A percentile compares a stretch with the other conserved stretches of the same genome.
Evolutionary conservation across 2,329 filamentous ascomycete genomes (phyloP).

Genomic region (Sporothrix curviconia): DNA sequence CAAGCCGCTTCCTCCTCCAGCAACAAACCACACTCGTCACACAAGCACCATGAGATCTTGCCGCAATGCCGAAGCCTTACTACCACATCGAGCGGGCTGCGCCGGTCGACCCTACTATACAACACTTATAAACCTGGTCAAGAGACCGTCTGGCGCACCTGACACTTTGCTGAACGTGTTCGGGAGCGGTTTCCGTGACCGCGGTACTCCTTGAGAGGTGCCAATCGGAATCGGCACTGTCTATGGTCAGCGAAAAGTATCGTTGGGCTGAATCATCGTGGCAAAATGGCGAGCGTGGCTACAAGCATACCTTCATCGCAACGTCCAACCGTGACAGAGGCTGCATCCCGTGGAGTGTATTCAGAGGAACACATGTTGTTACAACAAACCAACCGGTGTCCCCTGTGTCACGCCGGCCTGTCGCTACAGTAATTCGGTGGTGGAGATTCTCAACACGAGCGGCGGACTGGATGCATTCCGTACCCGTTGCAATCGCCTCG

Average conservation of each 20-base stretch:
- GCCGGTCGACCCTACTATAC: constrained; percentile 84
- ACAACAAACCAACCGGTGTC: constrained; percentile 86
- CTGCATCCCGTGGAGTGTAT: constrained; percentile 74
- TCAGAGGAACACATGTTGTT: constrained; percentile 90
- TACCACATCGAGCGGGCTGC: constrained; percentile 77
- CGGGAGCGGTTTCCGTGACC: constrained; percentile 82
- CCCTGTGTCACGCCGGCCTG: constrained; percentile 95
- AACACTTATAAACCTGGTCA: constrained; percentile 94
- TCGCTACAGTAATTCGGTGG: constrained; percentile 89
- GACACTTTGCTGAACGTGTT: constrained; percentile 82
- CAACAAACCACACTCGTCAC: too few species aligned
- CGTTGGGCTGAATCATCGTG: constrained; percentile 63
- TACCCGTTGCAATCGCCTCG: constrained; percentile 85
- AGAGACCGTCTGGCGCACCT: constrained; percentile 88
- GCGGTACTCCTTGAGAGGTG: too few species aligned
- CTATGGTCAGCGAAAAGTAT: constrained; percentile 68
- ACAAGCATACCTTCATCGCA: constrained; percentile 88
- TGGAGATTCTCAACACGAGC: constrained; percentile 88
- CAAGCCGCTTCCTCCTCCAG: too few species aligned
- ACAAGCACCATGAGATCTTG: too few species aligned
- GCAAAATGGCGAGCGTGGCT: constrained; percentile 84
- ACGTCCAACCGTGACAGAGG: too few species aligned
- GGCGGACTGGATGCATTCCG: constrained; percentile 48
- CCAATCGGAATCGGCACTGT: constrained; percentile 77
- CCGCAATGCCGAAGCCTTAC: constrained; percentile 68